A percentile compares a stretch with the other conserved stretches of the same genome.
These are phyloP conservation scores for Suillus spraguei DNA, from an alignment of 768 basidiomycete species.

Conservation along the genomic window DNA sequence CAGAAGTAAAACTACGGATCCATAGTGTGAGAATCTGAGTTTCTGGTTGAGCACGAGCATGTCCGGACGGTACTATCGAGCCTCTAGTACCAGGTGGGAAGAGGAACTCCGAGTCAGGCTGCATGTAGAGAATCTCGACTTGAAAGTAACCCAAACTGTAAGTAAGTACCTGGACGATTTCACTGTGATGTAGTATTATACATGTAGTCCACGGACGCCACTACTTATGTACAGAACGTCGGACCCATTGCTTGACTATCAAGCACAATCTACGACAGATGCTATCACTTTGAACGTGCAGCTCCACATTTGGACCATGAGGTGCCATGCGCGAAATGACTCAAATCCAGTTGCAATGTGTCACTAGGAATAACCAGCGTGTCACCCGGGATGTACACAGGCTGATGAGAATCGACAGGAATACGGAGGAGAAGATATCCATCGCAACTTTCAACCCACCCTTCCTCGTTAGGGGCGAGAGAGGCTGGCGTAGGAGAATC, in stretches of 20 bases:
- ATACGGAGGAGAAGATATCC: conserved; percentile 9
- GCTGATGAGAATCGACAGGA: background rate
- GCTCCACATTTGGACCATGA: background rate
- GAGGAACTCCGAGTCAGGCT: too few species aligned
- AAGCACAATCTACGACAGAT: background rate
- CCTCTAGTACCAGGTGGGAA: too few species aligned
- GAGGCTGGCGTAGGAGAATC: background rate
- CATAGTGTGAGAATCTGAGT: too few species aligned
- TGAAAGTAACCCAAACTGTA: too few species aligned
- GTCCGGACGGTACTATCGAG: too few species aligned
- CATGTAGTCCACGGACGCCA: background rate
- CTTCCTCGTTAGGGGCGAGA: background rate
- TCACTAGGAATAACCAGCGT: conserved; percentile 8
- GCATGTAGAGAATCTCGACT: too few species aligned
- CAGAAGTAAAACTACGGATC: too few species aligned
- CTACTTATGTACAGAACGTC: background rate
- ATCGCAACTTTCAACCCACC: conserved; percentile 5
- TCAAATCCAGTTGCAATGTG: conserved; percentile 9
- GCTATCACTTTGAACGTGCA: background rate
- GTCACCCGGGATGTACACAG: background rate
- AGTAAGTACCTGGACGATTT: background rate
- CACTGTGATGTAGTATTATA: background rate
- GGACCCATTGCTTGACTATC: background rate
- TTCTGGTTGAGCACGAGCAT: too few species aligned
- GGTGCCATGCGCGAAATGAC: background rate